phyloP scores from a whole-genome alignment of 2,329 filamentous ascomycete species.

The Apiospora phragmitis region DNA sequence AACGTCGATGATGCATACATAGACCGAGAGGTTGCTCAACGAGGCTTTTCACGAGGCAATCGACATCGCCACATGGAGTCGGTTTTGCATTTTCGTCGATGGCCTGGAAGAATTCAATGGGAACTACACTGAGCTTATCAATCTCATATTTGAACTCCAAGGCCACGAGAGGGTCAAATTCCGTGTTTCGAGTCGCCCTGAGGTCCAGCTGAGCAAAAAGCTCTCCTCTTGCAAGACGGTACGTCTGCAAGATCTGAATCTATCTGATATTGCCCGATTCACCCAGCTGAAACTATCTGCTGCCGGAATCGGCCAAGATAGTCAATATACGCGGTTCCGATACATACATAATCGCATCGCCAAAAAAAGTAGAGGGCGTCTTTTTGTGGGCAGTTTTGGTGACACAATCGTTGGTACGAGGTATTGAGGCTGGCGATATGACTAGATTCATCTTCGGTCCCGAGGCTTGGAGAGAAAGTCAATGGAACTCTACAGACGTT shows the following conservation, averaged over 20 bases:
- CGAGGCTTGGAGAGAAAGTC: too few relatives aligned
- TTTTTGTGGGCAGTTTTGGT: not conserved
- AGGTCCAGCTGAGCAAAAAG: not conserved
- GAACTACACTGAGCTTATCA: not conserved
- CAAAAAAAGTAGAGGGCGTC: not conserved
- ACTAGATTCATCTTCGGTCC: too few relatives aligned
- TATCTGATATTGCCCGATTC: not conserved
- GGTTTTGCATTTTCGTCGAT: not conserved
- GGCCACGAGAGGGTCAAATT: not conserved
- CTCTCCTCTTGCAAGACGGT: not conserved
- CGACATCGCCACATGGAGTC: not conserved
- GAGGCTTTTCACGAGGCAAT: not conserved
- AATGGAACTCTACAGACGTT: too few relatives aligned
- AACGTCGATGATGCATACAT: not conserved
- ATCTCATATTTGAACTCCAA: not conserved
- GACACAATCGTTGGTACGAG: not conserved
- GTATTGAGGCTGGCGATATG: not conserved
- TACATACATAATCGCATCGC: not conserved
- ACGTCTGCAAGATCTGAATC: not conserved
- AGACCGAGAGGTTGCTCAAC: not conserved
- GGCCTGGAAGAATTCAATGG: not conserved
- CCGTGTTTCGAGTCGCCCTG: not conserved
- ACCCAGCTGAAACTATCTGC: not conserved
- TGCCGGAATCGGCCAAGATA: not conserved
- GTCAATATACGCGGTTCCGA: too few relatives aligned